Evolutionary conservation across 2,329 filamentous ascomycete species (phyloP).

Genomic region (Myotisia sp.): DNA sequence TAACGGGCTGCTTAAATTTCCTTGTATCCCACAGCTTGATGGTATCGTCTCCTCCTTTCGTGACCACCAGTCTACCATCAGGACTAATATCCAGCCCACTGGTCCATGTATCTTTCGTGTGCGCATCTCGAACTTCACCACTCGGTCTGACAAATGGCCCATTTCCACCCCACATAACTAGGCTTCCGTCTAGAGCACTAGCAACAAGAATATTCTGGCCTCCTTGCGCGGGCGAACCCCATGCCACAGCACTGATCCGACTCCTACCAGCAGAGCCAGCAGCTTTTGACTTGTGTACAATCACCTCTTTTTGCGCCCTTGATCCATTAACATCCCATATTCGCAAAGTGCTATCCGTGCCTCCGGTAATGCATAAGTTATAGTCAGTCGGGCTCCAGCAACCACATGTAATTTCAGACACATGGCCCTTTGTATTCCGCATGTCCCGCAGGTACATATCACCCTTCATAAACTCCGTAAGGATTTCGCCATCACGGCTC

Average conservation of each 20-base stretch:
- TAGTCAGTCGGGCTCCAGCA: conserved; percentile 81
- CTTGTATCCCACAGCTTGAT: conserved; percentile 96
- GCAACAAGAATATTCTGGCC: conserved; percentile 64
- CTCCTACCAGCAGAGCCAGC: conserved; percentile 77
- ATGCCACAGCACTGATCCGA: conserved; percentile 83
- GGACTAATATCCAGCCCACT: conserved; percentile 79
- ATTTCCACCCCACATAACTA: conserved; percentile 85
- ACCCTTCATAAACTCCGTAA: conserved; percentile 86
- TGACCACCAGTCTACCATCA: conserved; percentile 82
- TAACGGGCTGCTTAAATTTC: conserved; percentile 84
- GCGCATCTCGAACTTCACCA: conserved; percentile 72
- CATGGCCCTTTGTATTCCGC: conserved; percentile 93
- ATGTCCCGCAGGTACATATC: conserved; percentile 98
- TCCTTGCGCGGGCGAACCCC: conserved; percentile 65
- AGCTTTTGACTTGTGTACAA: conserved; percentile 90
- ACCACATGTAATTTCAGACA: conserved; percentile 77
- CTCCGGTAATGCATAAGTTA: conserved; percentile 76
- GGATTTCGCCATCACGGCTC: conserved; percentile 69
- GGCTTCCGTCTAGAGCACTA: conserved; percentile 72
- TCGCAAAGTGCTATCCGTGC: conserved; percentile 84
- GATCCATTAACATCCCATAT: conserved; percentile 96
- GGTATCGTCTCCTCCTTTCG: conserved; percentile 74
- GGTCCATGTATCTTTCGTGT: conserved; percentile 74
- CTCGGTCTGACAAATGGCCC: conserved; percentile 71
- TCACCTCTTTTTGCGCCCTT: conserved; percentile 76